These are phyloP conservation scores for Diaporthe nobilis DNA, from an alignment of 2,329 filamentous ascomycete species.

Conservation along the genomic window DNA sequence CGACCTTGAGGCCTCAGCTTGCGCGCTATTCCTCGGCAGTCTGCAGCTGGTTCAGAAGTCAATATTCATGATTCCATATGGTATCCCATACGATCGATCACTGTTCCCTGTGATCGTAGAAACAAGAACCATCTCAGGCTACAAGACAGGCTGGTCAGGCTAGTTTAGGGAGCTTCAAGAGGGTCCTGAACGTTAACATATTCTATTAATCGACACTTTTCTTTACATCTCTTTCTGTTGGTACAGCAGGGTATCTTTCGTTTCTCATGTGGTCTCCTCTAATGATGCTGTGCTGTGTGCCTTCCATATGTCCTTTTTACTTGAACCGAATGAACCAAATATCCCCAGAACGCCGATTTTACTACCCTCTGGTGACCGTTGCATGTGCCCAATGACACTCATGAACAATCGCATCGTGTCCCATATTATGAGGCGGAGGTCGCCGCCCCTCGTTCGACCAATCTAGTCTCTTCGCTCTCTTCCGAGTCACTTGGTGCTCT, in stretches of 20 bases:
- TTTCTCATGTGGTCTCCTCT: conserved; percentile 28
- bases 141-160: not conserved
- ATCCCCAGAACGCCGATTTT: conserved; percentile 7
- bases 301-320: conserved; percentile 20
- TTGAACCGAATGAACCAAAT: conserved; percentile 6
- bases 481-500: not conserved
- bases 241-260: conserved; percentile 29
- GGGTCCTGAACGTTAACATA: not conserved
- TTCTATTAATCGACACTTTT: not conserved
- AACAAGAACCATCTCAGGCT: not conserved
- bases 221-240: conserved; percentile 10
- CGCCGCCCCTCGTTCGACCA: not conserved
- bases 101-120: no score
- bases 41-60: not conserved
- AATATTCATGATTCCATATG: not conserved
- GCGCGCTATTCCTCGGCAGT: not conserved
- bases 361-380: not conserved
- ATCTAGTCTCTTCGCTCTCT: not conserved
- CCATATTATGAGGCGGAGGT: not conserved
- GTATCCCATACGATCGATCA: not conserved
- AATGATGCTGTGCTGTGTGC: conserved; percentile 21
- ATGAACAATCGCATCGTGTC: not conserved
- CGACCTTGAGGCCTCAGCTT: not conserved
- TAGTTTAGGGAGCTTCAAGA: not conserved
- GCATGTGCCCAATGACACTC: not conserved